These are phyloP conservation scores for Lathyrus aphaca DNA, from an alignment of 306 rosid species.

Conservation along the genomic window DNA sequence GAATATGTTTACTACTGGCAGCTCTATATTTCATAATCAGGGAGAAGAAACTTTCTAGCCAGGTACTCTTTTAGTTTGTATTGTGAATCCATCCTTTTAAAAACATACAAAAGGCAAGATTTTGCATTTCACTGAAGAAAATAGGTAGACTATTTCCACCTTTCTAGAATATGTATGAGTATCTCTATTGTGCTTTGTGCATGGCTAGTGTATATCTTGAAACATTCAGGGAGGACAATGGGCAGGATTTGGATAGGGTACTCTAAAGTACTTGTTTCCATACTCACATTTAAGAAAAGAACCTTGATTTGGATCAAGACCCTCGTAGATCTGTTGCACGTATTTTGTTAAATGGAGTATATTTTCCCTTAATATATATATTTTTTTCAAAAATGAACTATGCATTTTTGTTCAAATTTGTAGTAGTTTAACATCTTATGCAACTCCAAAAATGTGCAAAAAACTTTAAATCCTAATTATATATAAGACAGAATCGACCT, in stretches of 20 bases:
- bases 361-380: not conserved
- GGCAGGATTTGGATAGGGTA: not conserved
- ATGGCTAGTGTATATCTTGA: slow-evolving; percentile 17
- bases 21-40: slow-evolving; percentile 70
- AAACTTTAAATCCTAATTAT: not conserved
- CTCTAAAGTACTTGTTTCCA: not conserved
- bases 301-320: not conserved
- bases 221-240: slow-evolving; percentile 8
- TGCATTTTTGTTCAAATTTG: not conserved
- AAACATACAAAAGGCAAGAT: slow-evolving; percentile 17
- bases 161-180: not conserved
- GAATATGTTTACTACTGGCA: slow-evolving; percentile 84
- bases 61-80: slow-evolving; percentile 59
- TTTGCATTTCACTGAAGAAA: slow-evolving; percentile 24
- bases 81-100: slow-evolving; percentile 16
- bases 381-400: not conserved
- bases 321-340: not conserved
- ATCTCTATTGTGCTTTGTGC: slow-evolving; percentile 22
- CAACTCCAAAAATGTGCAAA: slow-evolving; percentile 13
- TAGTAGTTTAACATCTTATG: not conserved
- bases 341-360: slow-evolving; percentile 2
- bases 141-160: slow-evolving; percentile 15
- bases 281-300: not conserved
- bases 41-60: slow-evolving; percentile 81
- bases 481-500: not conserved